Evolutionary conservation across 2,329 filamentous ascomycete species (phyloP), one percentile per base, ranked within the genome.

Genomic region (Cordyceps tenuipes): DNA sequence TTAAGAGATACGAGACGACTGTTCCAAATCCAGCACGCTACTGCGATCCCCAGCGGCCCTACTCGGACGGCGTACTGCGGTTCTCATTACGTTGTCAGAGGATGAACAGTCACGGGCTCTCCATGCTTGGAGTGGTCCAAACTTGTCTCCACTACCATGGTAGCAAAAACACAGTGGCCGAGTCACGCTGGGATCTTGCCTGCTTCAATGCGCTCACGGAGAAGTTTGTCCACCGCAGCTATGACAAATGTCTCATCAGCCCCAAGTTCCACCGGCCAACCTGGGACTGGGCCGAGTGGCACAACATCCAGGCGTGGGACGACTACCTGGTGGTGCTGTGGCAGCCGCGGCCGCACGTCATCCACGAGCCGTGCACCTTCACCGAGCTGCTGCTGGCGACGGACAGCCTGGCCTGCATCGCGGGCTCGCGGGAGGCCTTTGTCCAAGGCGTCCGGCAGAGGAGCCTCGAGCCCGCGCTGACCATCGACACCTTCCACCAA

Each of bases 141-240:
- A 56, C 47, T 0, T 49, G 59, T 26, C 59, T 61, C 19, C 59
- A 51, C 52, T 51, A 43, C 39, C 29, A 61, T 36, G 47, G 46
- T 2, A 36, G 29, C 59, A 61, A 61, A 36, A 51, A 26, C 19
- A 29, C 52, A 3, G 10, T 46, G 34, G 59, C 59, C 17, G 34
- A 23, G 5, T 61, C 59, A 6, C 10, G 47, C 5, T 61, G 59
- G 59, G 31, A 29, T 26, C 23, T 61, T 4, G 23, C 51, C n/a
- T 61, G 59, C 59, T 61, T 61, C 59, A 61, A 61, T 26, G 52
- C 51, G 34, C 52, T 61, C 39, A 61, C 52, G n/a, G 59, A 61
- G 53, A 44, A 23, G 1, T 51, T 61, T 36, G 23, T 31, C 19
- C 53, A 51, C 39, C 13, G 19, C 29, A 21, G 12, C 7, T 61